phyloP scores from a whole-genome alignment of 1,284 basidiomycete genomes.

The Apiotrichum sp. region DNA sequence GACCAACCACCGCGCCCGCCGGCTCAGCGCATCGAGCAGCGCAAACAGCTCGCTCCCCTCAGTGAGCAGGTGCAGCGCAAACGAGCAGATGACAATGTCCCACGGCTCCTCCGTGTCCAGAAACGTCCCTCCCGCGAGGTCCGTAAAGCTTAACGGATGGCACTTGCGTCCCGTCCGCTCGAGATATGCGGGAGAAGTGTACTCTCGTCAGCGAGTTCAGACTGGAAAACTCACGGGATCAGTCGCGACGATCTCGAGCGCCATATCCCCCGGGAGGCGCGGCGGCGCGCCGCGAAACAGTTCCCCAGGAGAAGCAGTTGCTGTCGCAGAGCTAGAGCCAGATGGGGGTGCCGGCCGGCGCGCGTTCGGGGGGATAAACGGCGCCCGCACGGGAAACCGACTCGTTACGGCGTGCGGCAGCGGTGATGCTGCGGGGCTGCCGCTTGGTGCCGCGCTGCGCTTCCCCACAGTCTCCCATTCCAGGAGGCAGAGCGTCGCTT shows the following conservation, averaged over 20 bases:
- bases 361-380: conserved; percentile 37
- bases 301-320: too few species aligned
- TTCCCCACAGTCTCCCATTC: conserved; percentile 37
- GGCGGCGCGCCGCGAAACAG: conserved; percentile 6
- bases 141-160: conserved; percentile 53
- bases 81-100: conserved; percentile 64
- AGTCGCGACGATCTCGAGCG: conserved; percentile 36
- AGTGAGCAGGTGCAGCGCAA: conserved; percentile 64
- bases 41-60: conserved; percentile 59
- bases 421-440: not conserved
- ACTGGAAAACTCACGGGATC: conserved; percentile 46
- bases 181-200: conserved; percentile 53
- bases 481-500: conserved; percentile 42
- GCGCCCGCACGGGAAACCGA: conserved; percentile 13
- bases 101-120: conserved; percentile 41
- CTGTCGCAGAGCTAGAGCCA: not conserved
- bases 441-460: not conserved
- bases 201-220: conserved; percentile 41
- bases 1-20: conserved; percentile 59
- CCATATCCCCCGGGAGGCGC: conserved; percentile 10
- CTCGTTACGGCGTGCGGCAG: conserved; percentile 1
- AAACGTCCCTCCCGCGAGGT: conserved; percentile 53
- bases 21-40: conserved; percentile 59
- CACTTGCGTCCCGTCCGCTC: conserved; percentile 52
- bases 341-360: conserved; percentile 5